A percentile compares a stretch with the other conserved stretches of the same genome.
Conservation (phyloP, 2,329 filamentous ascomycete species). For the Fusarium scirpi region DNA sequence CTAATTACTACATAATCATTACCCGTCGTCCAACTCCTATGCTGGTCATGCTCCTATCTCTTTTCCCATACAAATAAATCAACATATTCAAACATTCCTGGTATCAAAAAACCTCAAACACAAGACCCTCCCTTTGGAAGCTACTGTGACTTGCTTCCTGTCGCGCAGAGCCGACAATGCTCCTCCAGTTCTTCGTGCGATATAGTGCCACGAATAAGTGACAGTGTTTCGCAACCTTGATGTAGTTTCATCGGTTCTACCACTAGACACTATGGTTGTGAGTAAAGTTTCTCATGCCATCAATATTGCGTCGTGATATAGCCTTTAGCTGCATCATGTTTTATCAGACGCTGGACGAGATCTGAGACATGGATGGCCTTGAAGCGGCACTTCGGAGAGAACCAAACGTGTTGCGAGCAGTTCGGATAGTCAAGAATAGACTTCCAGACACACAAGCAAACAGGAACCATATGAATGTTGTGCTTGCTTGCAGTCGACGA, state of each 20-base stretch:
- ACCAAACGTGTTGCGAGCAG: slow-evolving; percentile 61
- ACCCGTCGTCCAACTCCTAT: slow-evolving; percentile 22
- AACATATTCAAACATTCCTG: slow-evolving; percentile 17
- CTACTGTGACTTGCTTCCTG: slow-evolving; percentile 17
- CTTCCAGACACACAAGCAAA: slow-evolving; percentile 71
- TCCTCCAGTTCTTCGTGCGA: slow-evolving; percentile 3
- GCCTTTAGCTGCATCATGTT: not conserved
- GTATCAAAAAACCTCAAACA: slow-evolving; percentile 11
- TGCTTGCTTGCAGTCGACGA: slow-evolving; percentile 79
- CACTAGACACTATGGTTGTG: not conserved
- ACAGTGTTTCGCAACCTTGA: not conserved
- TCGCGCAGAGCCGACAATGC: slow-evolving; percentile 10
- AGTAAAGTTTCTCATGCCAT: not conserved
- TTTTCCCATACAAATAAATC: slow-evolving; percentile 21
- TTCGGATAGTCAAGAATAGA: slow-evolving; percentile 66
- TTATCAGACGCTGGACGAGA: slow-evolving; percentile 57
- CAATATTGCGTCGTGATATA: not conserved
- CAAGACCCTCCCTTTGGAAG: slow-evolving; percentile 10
- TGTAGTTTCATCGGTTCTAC: not conserved
- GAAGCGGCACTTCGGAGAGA: slow-evolving; percentile 55
- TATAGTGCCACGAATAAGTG: not conserved
- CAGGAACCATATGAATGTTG: slow-evolving; percentile 84
- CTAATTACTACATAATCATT: slow-evolving; percentile 40
- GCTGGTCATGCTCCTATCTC: slow-evolving; percentile 9
- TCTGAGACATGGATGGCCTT: slow-evolving; percentile 68